A percentile compares a stretch with the other conserved stretches of the same genome.
Evolutionary conservation across 768 basidiomycete species (phyloP).

Genomic region (Dentipellis sp.): DNA sequence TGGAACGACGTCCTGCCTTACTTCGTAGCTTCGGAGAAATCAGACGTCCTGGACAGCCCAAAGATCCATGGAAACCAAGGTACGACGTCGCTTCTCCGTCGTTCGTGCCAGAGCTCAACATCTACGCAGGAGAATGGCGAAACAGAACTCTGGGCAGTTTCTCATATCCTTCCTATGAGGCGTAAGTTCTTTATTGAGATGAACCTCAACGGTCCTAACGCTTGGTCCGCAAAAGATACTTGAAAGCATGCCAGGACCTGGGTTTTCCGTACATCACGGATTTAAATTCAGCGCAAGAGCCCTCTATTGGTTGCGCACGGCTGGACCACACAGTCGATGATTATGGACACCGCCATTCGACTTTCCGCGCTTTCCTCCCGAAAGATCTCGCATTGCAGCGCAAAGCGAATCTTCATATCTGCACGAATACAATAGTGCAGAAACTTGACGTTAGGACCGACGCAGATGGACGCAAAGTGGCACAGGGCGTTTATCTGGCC

Average conservation of each 20-base stretch:
- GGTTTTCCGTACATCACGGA: neutral
- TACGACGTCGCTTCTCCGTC: neutral
- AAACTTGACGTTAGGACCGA: neutral
- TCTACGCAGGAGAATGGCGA: neutral
- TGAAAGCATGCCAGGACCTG: neutral
- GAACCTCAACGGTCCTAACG: no score
- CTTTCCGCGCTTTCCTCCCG: neutral
- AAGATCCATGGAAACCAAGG: neutral
- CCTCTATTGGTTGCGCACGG: neutral
- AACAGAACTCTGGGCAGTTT: neutral
- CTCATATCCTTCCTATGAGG: neutral
- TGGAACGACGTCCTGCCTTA: constrained; percentile 19
- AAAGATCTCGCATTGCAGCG: neutral
- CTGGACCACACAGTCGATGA: neutral
- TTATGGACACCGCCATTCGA: neutral
- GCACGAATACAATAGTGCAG: neutral
- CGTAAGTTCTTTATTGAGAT: neutral
- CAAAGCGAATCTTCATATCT: neutral
- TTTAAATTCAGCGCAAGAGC: neutral
- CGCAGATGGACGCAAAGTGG: neutral
- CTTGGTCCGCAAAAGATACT: no score
- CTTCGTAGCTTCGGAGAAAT: constrained; percentile 19
- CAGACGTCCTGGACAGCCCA: neutral
- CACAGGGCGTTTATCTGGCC: neutral
- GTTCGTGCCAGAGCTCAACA: neutral